phyloP scores from a whole-genome alignment of 257 asterid species.

The Coffea eugenioides region DNA sequence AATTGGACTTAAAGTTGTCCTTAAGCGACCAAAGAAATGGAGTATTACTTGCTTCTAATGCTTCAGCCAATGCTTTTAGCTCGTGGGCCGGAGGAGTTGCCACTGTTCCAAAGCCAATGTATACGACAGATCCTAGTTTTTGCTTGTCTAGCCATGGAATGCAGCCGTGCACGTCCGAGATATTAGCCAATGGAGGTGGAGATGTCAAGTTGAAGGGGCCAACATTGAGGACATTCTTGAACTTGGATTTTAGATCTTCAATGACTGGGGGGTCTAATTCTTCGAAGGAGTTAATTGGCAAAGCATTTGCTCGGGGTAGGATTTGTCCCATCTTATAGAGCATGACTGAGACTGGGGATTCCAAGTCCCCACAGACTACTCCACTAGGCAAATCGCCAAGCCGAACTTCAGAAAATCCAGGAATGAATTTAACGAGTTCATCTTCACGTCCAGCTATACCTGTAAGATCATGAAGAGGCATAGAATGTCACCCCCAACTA shows the following conservation, averaged over 20 bases:
- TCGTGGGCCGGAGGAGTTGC: constrained; percentile 50
- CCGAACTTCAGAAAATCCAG: constrained; percentile 50
- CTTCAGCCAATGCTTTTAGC: constrained; percentile 50
- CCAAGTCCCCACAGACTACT: constrained; percentile 28
- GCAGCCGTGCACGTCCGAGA: constrained; percentile 36
- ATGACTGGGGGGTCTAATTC: constrained; percentile 58
- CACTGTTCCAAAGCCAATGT: constrained; percentile 53
- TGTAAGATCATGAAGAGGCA: constrained; percentile 7
- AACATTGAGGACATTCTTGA: constrained; percentile 53
- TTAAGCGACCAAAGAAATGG: constrained; percentile 67
- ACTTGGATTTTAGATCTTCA: constrained; percentile 42
- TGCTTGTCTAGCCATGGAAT: constrained; percentile 54
- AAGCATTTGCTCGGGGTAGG: constrained; percentile 40
- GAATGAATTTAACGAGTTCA: constrained; percentile 41
- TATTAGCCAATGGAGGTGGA: constrained; percentile 10
- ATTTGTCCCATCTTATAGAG: constrained; percentile 47
- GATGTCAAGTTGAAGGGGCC: constrained; percentile 54
- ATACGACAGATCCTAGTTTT: constrained; percentile 38
- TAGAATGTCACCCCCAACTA: constrained; percentile 29
- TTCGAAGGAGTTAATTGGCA: constrained; percentile 65
- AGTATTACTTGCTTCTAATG: constrained; percentile 38
- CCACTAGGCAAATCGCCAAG: constrained; percentile 45
- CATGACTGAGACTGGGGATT: constrained; percentile 37
- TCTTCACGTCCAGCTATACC: constrained; percentile 25
- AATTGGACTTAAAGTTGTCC: constrained; percentile 17